These are phyloP conservation scores for Centrapalus pauciflorus DNA, from an alignment of 129 eudicot species.

Conservation along the genomic window DNA sequence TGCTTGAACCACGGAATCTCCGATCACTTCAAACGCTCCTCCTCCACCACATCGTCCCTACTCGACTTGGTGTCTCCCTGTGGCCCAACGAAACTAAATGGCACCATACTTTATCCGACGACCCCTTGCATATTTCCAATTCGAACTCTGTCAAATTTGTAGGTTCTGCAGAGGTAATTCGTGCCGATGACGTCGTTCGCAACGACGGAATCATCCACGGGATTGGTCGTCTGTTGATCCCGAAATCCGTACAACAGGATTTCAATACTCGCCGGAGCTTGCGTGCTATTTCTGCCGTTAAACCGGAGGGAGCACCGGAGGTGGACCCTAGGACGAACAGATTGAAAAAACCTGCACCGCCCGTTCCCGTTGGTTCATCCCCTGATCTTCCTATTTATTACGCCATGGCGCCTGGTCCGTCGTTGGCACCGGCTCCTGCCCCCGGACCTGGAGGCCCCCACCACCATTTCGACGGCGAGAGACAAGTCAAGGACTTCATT, in stretches of 20 bases:
- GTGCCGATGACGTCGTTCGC: conserved; percentile 46
- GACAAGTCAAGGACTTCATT: conserved; percentile 81
- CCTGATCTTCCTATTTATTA: conserved; percentile 69
- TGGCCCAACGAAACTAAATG: conserved; percentile 44
- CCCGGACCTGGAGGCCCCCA: conserved; percentile 95
- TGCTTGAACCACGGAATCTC: conserved; percentile 72
- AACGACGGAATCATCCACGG: conserved; percentile 51
- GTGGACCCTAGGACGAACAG: conserved; percentile 52
- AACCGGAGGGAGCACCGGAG: conserved; percentile 47
- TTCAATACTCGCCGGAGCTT: conserved; percentile 40
- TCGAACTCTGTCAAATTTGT: conserved; percentile 14
- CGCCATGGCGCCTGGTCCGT: conserved; percentile 91
- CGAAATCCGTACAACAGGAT: conserved; percentile 42
- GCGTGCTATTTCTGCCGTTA: conserved; percentile 39
- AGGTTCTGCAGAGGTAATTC: conserved; percentile 39
- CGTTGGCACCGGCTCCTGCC: conserved; percentile 89
- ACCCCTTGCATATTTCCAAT: conserved; percentile 20
- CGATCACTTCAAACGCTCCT: conserved; percentile 60
- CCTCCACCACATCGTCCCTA: conserved; percentile 61
- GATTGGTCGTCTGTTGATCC: conserved; percentile 34
- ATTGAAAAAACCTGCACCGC: conserved; percentile 36
- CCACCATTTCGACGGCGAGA: conserved; percentile 81
- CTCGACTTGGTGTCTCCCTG: conserved; percentile 33
- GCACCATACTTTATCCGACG: conserved; percentile 33
- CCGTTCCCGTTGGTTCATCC: conserved; percentile 55